Evolutionary conservation across 2,329 filamentous ascomycete genomes (phyloP), one percentile per base, ranked within the genome.

Genomic region (Taxawa tesnikishii): DNA sequence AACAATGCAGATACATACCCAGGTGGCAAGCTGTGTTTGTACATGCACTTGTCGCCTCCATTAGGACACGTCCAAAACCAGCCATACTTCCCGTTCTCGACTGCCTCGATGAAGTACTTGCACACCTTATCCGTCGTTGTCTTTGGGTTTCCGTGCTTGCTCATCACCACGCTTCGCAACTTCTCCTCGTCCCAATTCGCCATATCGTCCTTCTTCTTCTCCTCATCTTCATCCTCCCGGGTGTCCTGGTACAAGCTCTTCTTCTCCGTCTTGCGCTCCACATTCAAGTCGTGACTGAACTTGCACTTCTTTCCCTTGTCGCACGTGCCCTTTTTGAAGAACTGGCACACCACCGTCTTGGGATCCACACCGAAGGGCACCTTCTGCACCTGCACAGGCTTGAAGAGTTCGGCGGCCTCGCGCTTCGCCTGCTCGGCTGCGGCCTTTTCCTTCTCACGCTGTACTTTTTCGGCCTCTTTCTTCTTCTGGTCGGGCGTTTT

Each of bases 21-120:
- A 51, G 87, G 82, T 47, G 92, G 90, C 48, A 98, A 69, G 50
- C 82, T 85, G 59, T 98, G 90, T 62, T 82, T 87, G 56, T 98
- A 98, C 79, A 90, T 96, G 80, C 90, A 98, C 60, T 94, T 83
- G 54, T 98, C 81, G 42, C 83, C 88, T 43, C 85, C 87, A 51
- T 96, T 96, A 28, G 90, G 90, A 70, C 90, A 98, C 38, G 76
- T 70, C 90, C 90, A 98, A 63, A 98, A 96, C 90, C 90, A 98
- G 41, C 90, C 90, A 50, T 98, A 98, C 61, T 96, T 98, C 49
- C 85, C 83, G 53, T 98, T 90, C 62, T 98, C 90, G 41, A 98
- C 90, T 15, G 90, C 90, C 45, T 87, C 79, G 54, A 96, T 90
- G 56, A 98, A 98, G 67, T 66, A 94, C 62, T 96, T 98, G 83